Base-by-base conservation (phyloP, 441 rosid species). In the Pelargonium citronellum region DNA sequence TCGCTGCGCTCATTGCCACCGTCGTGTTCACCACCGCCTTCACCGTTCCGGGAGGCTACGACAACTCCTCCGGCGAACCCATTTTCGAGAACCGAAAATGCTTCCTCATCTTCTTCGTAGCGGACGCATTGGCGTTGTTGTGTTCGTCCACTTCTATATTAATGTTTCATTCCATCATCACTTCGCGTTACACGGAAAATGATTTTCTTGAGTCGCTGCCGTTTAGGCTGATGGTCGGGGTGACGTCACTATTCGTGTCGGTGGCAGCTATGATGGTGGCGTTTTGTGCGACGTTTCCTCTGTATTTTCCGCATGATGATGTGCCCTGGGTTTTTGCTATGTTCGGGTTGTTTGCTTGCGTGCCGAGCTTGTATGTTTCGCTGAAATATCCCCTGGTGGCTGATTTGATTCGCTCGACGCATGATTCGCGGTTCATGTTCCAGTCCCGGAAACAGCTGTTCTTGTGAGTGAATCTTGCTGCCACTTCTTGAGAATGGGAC, bases 41-140 rank as follows among this genome's bases (percentile, higher is more conserved):
- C 60, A 53, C 60, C 20, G 22, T 53, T 19, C 60, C 20, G 8
- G 60, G 60, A n/a, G 60, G 60, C 60, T 53, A 53, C 58, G 5
- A 51, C 55, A 47, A 12, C 16, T 0, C 15, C 55, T 47, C 16
- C 55, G 55, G 55, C 55, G 16, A 12, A 9, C 57, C 57, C 57
- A 4, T 49, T 15, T 49, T 49, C 17, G 17, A 13, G 17, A 49
- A 49, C 57, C 17, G 8, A 11, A 12, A 3, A 12, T 49, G 15
- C 15, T 49, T 49, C 57, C 0, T 49, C 57, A 13, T 49, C 57
- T 49, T 49, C 57, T 49, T 17, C 6, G 57, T 49, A 0, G 57
- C 57, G 0, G 17, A 49, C 17, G 57, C 57, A n/a, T 5, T 49
- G 5, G 57, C 57, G 0, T 15, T 49, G 16, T n/a, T 49, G 13